Base-by-base conservation (phyloP, 2,329 filamentous ascomycete genomes). In the Bretziella fagacearum region DNA sequence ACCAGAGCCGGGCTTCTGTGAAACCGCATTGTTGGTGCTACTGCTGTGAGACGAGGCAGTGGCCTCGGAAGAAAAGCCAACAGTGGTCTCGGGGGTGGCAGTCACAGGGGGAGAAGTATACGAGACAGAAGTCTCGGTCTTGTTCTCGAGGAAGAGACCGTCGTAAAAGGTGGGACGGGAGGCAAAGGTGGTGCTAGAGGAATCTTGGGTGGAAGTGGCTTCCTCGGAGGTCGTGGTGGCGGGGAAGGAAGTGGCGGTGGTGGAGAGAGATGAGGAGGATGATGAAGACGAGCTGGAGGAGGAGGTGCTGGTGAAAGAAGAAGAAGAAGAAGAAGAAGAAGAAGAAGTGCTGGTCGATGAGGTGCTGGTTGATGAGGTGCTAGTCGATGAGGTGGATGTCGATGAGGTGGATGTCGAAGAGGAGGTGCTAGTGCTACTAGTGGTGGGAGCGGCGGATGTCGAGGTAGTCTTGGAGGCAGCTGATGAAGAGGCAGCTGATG, bases 121-220 rank as follows among this genome's bases (percentile, higher is more conserved):
- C 6, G n/a, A 36, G 30, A 29, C 23, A 2, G 48, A 32, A 11
- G 56, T 55, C 10, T 56, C 53, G 15, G 62, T 68, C 52, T 56
- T 56, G 48, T 71, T 70, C 60, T 75, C 69, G 48, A 69, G 68
- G 64, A 75, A 76, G 54, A 76, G 63, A 54, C 66, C 70, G 11
- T 65, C 66, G 49, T 56, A 52, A 13, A 18, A 10, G n/a, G 58
- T 60, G 5, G 58, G 57, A 1, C 27, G 37, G 4, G 25, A 35
- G 10, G 53, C 45, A 30, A 48, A 42, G 6, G 39, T 39, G 27
- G 42, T 46, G 10, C 13, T 47, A 2, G 27, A 29, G 26, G 37
- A 20, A 20, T 25, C 15, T 18, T 18, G 13, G 36, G 36, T 39
- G 57, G 1, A 32, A 23, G 39, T 44, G 26, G 43, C 33, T 11